phyloP scores from a whole-genome alignment of 1,284 basidiomycete species.

The Papiliotrema terrestris region DNA sequence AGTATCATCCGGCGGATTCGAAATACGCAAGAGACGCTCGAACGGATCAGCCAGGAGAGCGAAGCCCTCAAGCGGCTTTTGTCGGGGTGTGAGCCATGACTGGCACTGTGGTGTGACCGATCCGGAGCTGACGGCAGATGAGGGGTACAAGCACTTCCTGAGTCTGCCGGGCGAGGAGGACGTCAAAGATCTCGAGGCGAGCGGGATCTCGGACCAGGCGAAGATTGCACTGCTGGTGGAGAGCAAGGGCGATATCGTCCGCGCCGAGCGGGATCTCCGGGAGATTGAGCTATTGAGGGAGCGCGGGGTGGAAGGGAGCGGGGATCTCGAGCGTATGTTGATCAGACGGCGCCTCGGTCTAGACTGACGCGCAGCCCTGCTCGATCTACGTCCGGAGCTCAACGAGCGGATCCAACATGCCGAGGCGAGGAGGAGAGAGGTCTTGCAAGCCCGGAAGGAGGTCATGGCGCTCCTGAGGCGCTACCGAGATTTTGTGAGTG shows the following conservation, averaged over 20 bases:
- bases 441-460: constrained; percentile 20
- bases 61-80: constrained; percentile 36
- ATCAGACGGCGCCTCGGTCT: neutral
- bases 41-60: constrained; percentile 17
- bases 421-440: constrained; percentile 6
- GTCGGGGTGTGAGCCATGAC: constrained; percentile 30
- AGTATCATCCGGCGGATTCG: constrained; percentile 13
- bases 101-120: neutral
- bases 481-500: constrained; percentile 40
- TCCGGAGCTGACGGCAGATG: neutral
- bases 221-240: constrained; percentile 38
- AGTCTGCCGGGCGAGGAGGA: constrained; percentile 4
- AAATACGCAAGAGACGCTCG: constrained; percentile 22
- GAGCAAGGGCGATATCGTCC: constrained; percentile 31
- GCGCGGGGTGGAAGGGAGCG: constrained; percentile 34
- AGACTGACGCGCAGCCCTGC: constrained; percentile 21
- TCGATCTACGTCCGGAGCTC: constrained; percentile 23
- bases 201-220: constrained; percentile 25
- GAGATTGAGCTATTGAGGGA: constrained; percentile 34
- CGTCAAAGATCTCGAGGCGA: neutral
- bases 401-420: constrained; percentile 8
- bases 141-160: constrained; percentile 15
- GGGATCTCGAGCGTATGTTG: constrained; percentile 32
- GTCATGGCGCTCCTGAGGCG: constrained; percentile 25
- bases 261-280: constrained; percentile 36